Percentiles rank a stretch among this genome's conserved stretches.
Evolutionary conservation across 495 filamentous ascomycete genomes (phyloP).

Genomic region (Achaetomiella virescens): DNA sequence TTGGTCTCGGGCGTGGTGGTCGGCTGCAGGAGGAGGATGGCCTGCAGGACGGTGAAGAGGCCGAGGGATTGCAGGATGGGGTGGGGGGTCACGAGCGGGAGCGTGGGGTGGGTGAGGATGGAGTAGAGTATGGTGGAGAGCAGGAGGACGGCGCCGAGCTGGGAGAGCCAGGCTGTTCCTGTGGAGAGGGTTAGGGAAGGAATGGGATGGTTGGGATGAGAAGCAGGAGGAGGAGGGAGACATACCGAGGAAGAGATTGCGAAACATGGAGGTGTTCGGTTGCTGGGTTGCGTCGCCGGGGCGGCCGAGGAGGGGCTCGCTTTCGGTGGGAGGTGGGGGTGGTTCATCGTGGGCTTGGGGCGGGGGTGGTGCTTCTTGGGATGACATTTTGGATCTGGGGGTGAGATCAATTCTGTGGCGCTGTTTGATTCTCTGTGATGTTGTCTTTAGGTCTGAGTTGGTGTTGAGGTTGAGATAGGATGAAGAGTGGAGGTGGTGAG

Average conservation of each 20-base stretch:
- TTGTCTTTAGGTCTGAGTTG: not conserved
- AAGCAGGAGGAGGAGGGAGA: not conserved
- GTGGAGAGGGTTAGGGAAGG: conserved; percentile 32
- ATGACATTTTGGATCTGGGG: conserved; percentile 7
- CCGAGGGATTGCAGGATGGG: conserved; percentile 78
- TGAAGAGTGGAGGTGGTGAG: not conserved
- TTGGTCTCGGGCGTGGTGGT: conserved; percentile 74
- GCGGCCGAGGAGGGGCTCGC: conserved; percentile 71
- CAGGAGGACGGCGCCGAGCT: conserved; percentile 49
- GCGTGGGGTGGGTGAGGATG: conserved; percentile 55
- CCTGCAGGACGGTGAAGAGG: conserved; percentile 67
- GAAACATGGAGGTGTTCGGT: conserved; percentile 52
- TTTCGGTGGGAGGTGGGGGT: conserved; percentile 39
- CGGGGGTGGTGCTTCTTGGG: not conserved
- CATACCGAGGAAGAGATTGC: conserved; percentile 74
- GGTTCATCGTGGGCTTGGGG: not conserved
- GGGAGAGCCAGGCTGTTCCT: conserved; percentile 42
- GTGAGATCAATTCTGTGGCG: not conserved
- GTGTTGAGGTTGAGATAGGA: not conserved
- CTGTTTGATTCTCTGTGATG: not conserved
- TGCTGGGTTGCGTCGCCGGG: conserved; percentile 67
- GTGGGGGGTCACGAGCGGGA: conserved; percentile 77
- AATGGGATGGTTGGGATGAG: not conserved
- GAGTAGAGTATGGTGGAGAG: conserved; percentile 65
- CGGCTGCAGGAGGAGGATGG: conserved; percentile 80